phyloP scores from a whole-genome alignment of 257 asterid species.

The Cordia subcordata region DNA sequence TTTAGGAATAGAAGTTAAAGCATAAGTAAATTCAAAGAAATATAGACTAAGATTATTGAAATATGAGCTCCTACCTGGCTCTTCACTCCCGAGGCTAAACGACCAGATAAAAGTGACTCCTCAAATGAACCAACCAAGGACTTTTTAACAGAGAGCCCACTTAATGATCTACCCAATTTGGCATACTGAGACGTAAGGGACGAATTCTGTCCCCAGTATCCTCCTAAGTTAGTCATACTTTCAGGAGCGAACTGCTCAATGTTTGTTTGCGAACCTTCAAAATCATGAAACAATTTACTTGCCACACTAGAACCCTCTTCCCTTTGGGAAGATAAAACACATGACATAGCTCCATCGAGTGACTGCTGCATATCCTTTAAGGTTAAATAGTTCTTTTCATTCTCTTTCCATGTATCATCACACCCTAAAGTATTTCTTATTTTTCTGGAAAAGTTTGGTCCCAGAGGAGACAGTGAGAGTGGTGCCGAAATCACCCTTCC shows the following conservation, averaged over 20 bases:
- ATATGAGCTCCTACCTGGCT: constrained; percentile 43
- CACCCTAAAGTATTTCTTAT: constrained; percentile 23
- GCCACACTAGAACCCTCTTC: constrained; percentile 20
- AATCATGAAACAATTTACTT: constrained; percentile 35
- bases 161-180: constrained; percentile 47
- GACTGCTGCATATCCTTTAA: constrained; percentile 64
- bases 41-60: background rate
- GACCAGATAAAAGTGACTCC: constrained; percentile 88
- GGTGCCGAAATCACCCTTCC: constrained; percentile 40
- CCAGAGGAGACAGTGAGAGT: constrained; percentile 73
- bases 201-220: constrained; percentile 24
- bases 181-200: constrained; percentile 33
- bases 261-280: constrained; percentile 38
- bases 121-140: constrained; percentile 93
- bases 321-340: constrained; percentile 28
- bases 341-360: constrained; percentile 56
- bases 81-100: constrained; percentile 68
- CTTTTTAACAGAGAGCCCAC: constrained; percentile 72
- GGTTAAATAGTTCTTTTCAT: constrained; percentile 40
- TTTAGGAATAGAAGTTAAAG: background rate
- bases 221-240: constrained; percentile 33
- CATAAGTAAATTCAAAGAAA: constrained; percentile 3
- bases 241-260: constrained; percentile 49
- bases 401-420: constrained; percentile 32
- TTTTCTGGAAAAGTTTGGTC: constrained; percentile 55